A percentile compares a stretch with the other conserved stretches of the same genome.
Evolutionary conservation across 2,329 filamentous ascomycete genomes (phyloP).

Genomic region (Colletotrichum plurivorum): DNA sequence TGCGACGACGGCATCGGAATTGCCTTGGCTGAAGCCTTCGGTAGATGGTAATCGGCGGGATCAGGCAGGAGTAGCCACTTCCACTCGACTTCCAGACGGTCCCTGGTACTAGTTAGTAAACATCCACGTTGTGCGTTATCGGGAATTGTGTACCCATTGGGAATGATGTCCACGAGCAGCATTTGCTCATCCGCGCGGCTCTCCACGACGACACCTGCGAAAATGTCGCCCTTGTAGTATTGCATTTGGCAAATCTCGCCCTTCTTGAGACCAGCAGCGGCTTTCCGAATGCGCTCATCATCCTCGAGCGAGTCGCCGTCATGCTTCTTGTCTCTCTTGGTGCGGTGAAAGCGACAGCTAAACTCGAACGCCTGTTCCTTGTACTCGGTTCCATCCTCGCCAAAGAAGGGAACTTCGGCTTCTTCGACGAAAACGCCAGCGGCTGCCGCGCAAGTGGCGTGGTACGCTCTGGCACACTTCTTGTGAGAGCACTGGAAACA

Average conservation of each 20-base stretch:
- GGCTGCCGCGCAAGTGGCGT: conserved; percentile 92
- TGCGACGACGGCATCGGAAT: conserved; percentile 77
- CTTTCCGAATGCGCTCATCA: conserved; percentile 76
- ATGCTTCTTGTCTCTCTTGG: conserved; percentile 85
- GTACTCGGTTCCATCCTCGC: conserved; percentile 92
- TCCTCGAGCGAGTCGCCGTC: conserved; percentile 79
- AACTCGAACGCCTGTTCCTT: conserved; percentile 93
- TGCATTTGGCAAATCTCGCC: conserved; percentile 92
- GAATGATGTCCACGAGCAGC: conserved; percentile 85
- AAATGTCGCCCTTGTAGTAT: conserved; percentile 86
- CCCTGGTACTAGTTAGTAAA: conserved; percentile 67
- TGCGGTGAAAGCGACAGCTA: conserved; percentile 93
- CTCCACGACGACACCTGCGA: conserved; percentile 89
- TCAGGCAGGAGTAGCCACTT: conserved; percentile 86
- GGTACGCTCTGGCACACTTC: conserved; percentile 94
- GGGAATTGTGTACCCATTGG: conserved; percentile 77
- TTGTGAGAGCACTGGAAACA: conserved; percentile 97
- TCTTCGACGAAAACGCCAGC: conserved; percentile 94
- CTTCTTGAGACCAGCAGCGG: conserved; percentile 76
- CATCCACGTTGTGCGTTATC: conserved; percentile 17
- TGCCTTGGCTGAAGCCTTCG: conserved; percentile 81
- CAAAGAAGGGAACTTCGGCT: conserved; percentile 87
- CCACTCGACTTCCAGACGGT: conserved; percentile 84
- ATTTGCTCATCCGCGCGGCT: conserved; percentile 83
- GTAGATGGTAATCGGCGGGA: conserved; percentile 77